Base-by-base conservation (phyloP, 345 rosid species). In the Hibiscus mutabilis region DNA sequence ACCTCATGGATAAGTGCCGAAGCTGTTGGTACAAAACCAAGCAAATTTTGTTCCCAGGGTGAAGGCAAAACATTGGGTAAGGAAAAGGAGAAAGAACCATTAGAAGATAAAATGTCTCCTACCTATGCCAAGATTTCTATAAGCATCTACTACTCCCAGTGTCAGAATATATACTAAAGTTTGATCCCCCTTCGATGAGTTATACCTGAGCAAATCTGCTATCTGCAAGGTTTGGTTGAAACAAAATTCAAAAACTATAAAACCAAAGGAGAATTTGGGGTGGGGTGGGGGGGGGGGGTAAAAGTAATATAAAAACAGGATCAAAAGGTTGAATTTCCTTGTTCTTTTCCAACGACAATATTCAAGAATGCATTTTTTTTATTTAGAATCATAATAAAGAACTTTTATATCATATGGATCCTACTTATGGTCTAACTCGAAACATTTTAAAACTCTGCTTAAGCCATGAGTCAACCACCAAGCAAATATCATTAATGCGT, bases 61-160 rank as follows among this genome's bases (percentile, higher is more conserved):
- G 44, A 40, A 63, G 21, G 19, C 16, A 14, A 21, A 59, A 59
- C 3, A 22, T n/a, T 11, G 4, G 35, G 21, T 51, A 64, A 59
- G 33, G 19, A 35, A 64, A 63, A 19, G 59, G 44, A 46, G 16
- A 61, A 31, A 52, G 61, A 71, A 61, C 58, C 40, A 47, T 49
- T 66, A 27, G 29, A 3, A 47, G 37, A 53, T 33, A 69, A 56
- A 31, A 29, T 68, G 25, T 11, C 29, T 53, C 74, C 62, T 74
- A 95, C 98, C 99, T 79, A 92, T 89, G 70, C 99, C 92, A 75
- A 83, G 86, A 76, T 88, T 90, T 83, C 98, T 83, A 72, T 92
- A 90, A 70, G 83, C 68, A 68, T 90, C 94, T 22, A 86, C 80
- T 60, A 95, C 97, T 82, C 99, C 98, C 70, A 95, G 89, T 10